These are phyloP conservation scores for Oryza officinalis DNA, from an alignment of 176 grass and related monocot species.

Conservation along the genomic window DNA sequence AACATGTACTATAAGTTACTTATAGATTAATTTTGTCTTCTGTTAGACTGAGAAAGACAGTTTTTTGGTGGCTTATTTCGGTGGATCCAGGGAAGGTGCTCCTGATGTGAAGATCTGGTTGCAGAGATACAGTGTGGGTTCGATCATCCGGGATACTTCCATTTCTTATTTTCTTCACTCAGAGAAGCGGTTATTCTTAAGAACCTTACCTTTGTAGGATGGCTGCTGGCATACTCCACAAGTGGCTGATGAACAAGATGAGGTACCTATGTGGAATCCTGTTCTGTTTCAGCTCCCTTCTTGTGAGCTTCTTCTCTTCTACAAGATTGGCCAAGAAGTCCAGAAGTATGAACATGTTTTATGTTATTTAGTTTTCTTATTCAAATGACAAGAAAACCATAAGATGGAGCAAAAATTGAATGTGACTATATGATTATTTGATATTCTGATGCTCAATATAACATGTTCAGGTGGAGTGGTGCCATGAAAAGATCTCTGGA, in stretches of 20 bases:
- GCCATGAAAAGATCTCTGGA: slow-evolving; percentile 89
- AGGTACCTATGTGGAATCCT: slow-evolving; percentile 96
- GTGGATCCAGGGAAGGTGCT: slow-evolving; percentile 78
- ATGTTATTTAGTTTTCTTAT: not conserved
- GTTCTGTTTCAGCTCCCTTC: slow-evolving; percentile 93
- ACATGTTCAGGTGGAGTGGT: slow-evolving; percentile 79
- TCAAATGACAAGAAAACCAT: not conserved
- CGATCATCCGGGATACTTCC: slow-evolving; percentile 26
- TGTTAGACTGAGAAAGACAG: slow-evolving; percentile 59
- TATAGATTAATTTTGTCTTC: slow-evolving; percentile 14
- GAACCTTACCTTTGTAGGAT: slow-evolving; percentile 53
- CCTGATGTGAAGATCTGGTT: slow-evolving; percentile 95
- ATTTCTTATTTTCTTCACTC: not conserved
- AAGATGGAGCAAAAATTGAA: not conserved
- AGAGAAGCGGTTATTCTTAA: slow-evolving; percentile 6
- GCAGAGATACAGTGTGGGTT: slow-evolving; percentile 82
- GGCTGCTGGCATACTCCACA: slow-evolving; percentile 68
- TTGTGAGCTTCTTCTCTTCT: slow-evolving; percentile 86
- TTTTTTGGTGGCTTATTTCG: slow-evolving; percentile 88
- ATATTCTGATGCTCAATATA: slow-evolving; percentile 14
- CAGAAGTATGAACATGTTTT: slow-evolving; percentile 65
- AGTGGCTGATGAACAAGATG: slow-evolving; percentile 71
- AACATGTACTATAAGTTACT: not conserved
- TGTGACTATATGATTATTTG: not conserved
- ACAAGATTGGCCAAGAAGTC: slow-evolving; percentile 93